Base-by-base conservation (phyloP, 345 rosid genomes). In the Geranium rotundifolium region DNA sequence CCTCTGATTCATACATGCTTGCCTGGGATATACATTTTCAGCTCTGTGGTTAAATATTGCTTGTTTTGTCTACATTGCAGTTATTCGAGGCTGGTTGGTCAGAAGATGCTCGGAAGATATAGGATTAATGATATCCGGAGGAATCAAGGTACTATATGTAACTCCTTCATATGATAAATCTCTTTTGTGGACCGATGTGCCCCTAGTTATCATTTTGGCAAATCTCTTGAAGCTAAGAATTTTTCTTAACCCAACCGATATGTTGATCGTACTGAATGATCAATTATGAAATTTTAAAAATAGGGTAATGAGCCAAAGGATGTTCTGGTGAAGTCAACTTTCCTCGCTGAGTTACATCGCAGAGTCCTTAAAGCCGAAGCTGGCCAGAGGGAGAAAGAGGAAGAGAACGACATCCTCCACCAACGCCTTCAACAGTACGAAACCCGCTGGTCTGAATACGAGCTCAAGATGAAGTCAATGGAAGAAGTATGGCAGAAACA, bases 401-500 rank as follows among this genome's bases (percentile, higher is more conserved):
- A 93, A 65, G 99, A 90, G 77, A 93, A 87, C 41, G 99, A 93
- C 71, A 86, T 93, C 69, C 85, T 93, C 68, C 89, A 88, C 31
- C 99, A 93, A 73, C 81, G 96, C 46, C 85, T 90, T 74, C 97
- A 88, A 67, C 99, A 93, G 67, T 90, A 93, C 29, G 97, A 93
- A 72, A 86, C 76, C 74, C 91, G 97, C 46, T 93, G 99, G 99
- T 88, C 91, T 18, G 99, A 93, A 62, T 90, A 90, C 39, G 97
- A 93, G 77, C 71, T 81, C 55, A 93, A 90, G 76, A 90, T 93
- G 99, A 93, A 90, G 73, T 93, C 99, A 63, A 93, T 93, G 99
- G 99, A 90, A 72, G 97, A 93, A 72, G 86, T 90, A 67, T 90
- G 99, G 97, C 99, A 93, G 69, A 93, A 93, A 71, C 97, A 93